Percentiles rank a stretch among this genome's conserved stretches.
These are phyloP conservation scores for Thuidium tamariscinum DNA, from an alignment of 225 moss, liverwort and hornwort genomes.

Conservation along the genomic window DNA sequence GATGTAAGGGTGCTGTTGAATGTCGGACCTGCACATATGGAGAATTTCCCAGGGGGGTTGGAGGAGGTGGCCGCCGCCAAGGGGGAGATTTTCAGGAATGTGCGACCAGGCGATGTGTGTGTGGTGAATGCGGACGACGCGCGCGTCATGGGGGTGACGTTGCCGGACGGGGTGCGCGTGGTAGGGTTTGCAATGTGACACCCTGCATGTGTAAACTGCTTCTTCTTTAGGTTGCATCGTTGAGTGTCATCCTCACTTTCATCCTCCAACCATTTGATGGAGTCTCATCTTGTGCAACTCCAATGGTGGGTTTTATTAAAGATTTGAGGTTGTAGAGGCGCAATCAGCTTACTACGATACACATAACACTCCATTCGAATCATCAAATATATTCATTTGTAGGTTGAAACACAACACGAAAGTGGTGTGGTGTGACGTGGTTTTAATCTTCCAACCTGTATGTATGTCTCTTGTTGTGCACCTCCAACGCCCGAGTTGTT, in stretches of 20 bases:
- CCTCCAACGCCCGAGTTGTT: background rate
- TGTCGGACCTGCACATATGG: constrained; percentile 64
- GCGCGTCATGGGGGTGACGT: constrained; percentile 44
- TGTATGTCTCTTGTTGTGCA: background rate
- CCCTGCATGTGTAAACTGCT: background rate
- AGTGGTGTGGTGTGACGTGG: background rate
- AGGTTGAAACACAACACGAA: background rate
- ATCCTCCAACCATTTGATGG: background rate
- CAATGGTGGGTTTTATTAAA: background rate
- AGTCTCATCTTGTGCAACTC: background rate
- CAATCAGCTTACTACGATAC: background rate
- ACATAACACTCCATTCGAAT: background rate
- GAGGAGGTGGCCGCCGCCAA: constrained; percentile 69
- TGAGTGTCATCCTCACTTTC: background rate
- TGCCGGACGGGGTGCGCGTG: constrained; percentile 62
- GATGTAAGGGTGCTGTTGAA: constrained; percentile 70
- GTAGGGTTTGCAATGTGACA: constrained; percentile 11
- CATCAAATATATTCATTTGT: background rate
- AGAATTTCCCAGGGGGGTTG: constrained; percentile 51
- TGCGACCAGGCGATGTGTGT: constrained; percentile 69
- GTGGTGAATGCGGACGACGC: constrained; percentile 83
- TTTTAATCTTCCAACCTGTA: background rate
- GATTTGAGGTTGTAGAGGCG: background rate
- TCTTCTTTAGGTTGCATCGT: background rate
- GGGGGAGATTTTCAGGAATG: constrained; percentile 55